Percentiles rank a stretch among this genome's conserved stretches.
Evolutionary conservation across 2,329 filamentous ascomycete species (phyloP).

Genomic region (Penicillium sp.): DNA sequence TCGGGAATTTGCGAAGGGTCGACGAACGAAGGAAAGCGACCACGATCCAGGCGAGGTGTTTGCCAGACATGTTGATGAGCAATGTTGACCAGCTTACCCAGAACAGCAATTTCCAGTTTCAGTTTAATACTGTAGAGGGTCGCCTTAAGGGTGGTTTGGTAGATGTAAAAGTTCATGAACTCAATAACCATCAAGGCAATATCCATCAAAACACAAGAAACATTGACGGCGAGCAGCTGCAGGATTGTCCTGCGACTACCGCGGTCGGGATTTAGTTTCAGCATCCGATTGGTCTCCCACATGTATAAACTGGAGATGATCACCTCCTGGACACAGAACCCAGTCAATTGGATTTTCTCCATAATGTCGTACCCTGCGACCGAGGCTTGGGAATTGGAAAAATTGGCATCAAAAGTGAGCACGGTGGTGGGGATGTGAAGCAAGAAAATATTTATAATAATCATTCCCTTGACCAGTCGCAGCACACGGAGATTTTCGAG

Average conservation of each 20-base stretch:
- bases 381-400: constrained; percentile 14
- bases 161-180: constrained; percentile 41
- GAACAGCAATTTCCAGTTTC: constrained; percentile 56
- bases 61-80: constrained; percentile 29
- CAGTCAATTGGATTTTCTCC: constrained; percentile 42
- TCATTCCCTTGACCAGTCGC: constrained; percentile 55
- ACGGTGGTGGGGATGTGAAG: constrained; percentile 55
- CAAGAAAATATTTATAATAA: constrained; percentile 54
- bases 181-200: constrained; percentile 42
- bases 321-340: constrained; percentile 46
- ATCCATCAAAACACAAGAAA: constrained; percentile 50
- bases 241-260: constrained; percentile 42
- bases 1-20: constrained; percentile 20
- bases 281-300: constrained; percentile 49
- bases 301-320: constrained; percentile 51
- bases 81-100: constrained; percentile 46
- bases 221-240: constrained; percentile 56
- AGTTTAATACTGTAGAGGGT: constrained; percentile 38
- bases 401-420: constrained; percentile 48
- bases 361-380: constrained; percentile 26
- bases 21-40: constrained; percentile 23
- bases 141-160: constrained; percentile 43
- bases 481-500: constrained; percentile 49
- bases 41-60: constrained; percentile 6
- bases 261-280: constrained; percentile 25